Percentiles rank a stretch among this genome's conserved stretches.
Conservation (phyloP, 495 filamentous ascomycete genomes). For the Opeltia flavorubescens region DNA sequence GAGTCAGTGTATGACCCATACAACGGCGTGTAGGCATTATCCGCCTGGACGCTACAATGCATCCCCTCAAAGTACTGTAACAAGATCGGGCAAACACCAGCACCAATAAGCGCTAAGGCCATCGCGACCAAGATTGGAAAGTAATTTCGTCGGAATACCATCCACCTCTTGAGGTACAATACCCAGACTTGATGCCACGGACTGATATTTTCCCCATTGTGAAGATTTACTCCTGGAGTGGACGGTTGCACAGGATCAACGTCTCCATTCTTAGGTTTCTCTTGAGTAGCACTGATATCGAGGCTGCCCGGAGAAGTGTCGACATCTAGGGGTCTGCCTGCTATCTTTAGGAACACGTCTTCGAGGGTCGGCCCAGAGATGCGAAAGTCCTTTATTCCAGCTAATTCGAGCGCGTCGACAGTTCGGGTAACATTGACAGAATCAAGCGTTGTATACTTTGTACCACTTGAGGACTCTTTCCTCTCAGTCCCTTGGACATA, state of each 20-base stretch:
- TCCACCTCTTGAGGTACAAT: conserved; percentile 58
- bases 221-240: conserved; percentile 35
- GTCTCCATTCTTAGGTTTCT: neutral
- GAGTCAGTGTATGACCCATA: conserved; percentile 20
- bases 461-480: conserved; percentile 48
- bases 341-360: conserved; percentile 69
- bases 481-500: conserved; percentile 45
- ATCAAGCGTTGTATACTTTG: conserved; percentile 44
- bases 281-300: neutral
- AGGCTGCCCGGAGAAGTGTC: neutral
- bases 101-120: conserved; percentile 55
- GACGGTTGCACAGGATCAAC: too few relatives aligned
- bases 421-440: conserved; percentile 46
- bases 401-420: conserved; percentile 45
- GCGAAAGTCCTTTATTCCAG: conserved; percentile 48
- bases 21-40: conserved; percentile 8
- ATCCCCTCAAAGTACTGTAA: conserved; percentile 37
- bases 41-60: conserved; percentile 38
- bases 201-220: conserved; percentile 47
- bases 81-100: conserved; percentile 61
- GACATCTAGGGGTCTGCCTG: conserved; percentile 40
- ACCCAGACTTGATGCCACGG: conserved; percentile 51
- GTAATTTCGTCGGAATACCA: conserved; percentile 57
- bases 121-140: conserved; percentile 55
- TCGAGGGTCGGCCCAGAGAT: conserved; percentile 73